Evolutionary conservation across 192 early-diverging fungal genomes (phyloP).

Genomic region (Spizellomyces punctatus): DNA sequence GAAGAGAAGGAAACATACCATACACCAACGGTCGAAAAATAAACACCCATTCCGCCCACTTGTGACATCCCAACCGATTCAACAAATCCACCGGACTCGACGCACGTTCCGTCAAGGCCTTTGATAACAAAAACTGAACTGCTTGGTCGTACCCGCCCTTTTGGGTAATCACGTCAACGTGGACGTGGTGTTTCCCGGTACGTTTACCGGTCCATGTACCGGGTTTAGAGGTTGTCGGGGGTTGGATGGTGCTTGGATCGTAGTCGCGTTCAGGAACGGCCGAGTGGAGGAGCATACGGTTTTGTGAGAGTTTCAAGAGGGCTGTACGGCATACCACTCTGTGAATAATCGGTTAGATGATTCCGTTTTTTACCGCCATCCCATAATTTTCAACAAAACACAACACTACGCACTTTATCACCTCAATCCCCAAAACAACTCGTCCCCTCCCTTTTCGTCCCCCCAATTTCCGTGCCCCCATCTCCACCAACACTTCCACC

Average conservation of each 20-base stretch:
- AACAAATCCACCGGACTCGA: slow-evolving; percentile 73
- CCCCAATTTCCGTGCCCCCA: slow-evolving; percentile 70
- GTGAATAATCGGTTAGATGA: background rate
- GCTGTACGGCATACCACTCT: slow-evolving; percentile 53
- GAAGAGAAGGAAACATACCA: slow-evolving; percentile 47
- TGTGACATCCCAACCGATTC: slow-evolving; percentile 47
- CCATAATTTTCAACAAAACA: slow-evolving; percentile 9
- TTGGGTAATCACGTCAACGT: slow-evolving; percentile 41
- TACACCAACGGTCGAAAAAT: slow-evolving; percentile 86
- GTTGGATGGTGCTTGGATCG: slow-evolving; percentile 49
- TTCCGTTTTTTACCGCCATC: slow-evolving; percentile 4
- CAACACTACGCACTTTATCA: slow-evolving; percentile 57
- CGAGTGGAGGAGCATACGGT: slow-evolving; percentile 63
- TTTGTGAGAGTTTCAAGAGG: slow-evolving; percentile 53
- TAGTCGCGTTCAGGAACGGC: slow-evolving; percentile 69
- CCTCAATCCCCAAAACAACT: slow-evolving; percentile 65
- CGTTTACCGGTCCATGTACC: slow-evolving; percentile 54
- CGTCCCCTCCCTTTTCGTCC: slow-evolving; percentile 64
- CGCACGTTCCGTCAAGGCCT: slow-evolving; percentile 65
- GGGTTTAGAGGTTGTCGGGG: slow-evolving; percentile 1
- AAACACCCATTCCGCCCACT: slow-evolving; percentile 77
- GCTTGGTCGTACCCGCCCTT: slow-evolving; percentile 31
- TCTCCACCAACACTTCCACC: slow-evolving; percentile 75
- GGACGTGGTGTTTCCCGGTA: slow-evolving; percentile 50
- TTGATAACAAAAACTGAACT: slow-evolving; percentile 37